These are phyloP conservation scores for Anthracocystis walkeri DNA, from an alignment of 1,284 basidiomycete genomes.

Conservation along the genomic window DNA sequence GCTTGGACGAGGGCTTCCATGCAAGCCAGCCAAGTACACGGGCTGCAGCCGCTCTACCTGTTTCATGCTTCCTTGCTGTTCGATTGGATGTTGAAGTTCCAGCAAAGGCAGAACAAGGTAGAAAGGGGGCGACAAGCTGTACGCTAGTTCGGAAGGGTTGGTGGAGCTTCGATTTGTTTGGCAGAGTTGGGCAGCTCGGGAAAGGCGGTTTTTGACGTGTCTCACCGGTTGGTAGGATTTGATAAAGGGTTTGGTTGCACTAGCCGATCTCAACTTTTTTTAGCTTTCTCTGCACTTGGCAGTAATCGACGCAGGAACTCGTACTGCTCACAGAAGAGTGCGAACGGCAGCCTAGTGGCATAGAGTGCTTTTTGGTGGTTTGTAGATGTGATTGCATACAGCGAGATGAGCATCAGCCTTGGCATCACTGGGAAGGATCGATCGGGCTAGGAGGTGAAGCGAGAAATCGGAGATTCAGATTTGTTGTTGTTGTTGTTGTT, in stretches of 20 bases:
- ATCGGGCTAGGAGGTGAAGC: background rate
- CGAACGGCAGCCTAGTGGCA: background rate
- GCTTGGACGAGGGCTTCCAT: constrained; percentile 6
- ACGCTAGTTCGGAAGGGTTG: constrained; percentile 1
- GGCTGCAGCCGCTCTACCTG: background rate
- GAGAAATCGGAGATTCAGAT: constrained; percentile 6
- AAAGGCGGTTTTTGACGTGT: constrained; percentile 28
- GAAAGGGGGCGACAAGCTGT: background rate
- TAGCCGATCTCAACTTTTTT: constrained; percentile 8
- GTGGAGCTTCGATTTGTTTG: constrained; percentile 13
- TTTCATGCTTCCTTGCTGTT: background rate
- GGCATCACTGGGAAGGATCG: background rate
- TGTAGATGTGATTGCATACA: background rate
- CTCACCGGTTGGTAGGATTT: constrained; percentile 15
- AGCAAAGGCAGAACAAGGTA: background rate
- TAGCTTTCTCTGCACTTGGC: background rate
- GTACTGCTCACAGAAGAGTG: too few relatives aligned
- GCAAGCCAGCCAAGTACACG: constrained; percentile 3
- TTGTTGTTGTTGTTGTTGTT: too few relatives aligned
- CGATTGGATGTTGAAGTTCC: constrained; percentile 8
- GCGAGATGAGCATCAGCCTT: background rate
- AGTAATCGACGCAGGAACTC: constrained; percentile 1
- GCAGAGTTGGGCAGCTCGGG: constrained; percentile 36
- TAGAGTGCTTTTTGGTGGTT: background rate
- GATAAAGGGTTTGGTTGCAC: background rate